phyloP scores from a whole-genome alignment of 169 alveolate genomes.

The Amoebophrya sp. region DNA sequence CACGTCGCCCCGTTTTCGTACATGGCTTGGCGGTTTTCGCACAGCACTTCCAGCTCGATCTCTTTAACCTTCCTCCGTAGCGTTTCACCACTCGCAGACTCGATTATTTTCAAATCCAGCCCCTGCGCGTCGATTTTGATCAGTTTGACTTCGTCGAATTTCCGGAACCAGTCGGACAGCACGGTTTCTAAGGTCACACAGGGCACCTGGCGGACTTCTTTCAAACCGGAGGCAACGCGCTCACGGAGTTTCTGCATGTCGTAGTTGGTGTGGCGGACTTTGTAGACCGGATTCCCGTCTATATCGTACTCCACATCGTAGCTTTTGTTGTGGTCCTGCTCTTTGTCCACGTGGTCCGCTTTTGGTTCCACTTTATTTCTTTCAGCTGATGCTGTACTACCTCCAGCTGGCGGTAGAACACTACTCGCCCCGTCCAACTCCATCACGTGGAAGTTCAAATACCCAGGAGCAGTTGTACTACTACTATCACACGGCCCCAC shows the following conservation, averaged over 20 bases:
- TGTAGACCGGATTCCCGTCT: too few relatives aligned
- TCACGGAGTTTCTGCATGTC: too few relatives aligned
- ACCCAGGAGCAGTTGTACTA: neutral
- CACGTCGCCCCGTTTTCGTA: neutral
- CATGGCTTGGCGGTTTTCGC: neutral
- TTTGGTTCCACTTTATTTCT: too few relatives aligned
- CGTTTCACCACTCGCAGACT: neutral
- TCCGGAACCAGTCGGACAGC: neutral
- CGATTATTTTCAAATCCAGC: neutral
- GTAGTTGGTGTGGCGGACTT: too few relatives aligned
- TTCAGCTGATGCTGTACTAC: too few relatives aligned
- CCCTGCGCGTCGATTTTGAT: neutral
- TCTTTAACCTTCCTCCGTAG: neutral
- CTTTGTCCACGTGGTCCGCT: too few relatives aligned
- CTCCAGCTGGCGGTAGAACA: neutral
- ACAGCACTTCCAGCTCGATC: neutral
- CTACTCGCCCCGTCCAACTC: neutral
- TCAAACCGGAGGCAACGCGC: too few relatives aligned
- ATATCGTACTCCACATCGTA: too few relatives aligned
- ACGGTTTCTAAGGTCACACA: neutral
- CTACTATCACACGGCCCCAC: neutral
- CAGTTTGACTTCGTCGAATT: neutral
- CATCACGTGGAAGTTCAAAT: neutral
- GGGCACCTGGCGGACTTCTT: neutral
- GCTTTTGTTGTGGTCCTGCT: too few relatives aligned